Evolutionary conservation across 1,284 basidiomycete genomes (phyloP), one percentile per base, ranked within the genome.

Genomic region (Erythrobasidium hasegawianum): DNA sequence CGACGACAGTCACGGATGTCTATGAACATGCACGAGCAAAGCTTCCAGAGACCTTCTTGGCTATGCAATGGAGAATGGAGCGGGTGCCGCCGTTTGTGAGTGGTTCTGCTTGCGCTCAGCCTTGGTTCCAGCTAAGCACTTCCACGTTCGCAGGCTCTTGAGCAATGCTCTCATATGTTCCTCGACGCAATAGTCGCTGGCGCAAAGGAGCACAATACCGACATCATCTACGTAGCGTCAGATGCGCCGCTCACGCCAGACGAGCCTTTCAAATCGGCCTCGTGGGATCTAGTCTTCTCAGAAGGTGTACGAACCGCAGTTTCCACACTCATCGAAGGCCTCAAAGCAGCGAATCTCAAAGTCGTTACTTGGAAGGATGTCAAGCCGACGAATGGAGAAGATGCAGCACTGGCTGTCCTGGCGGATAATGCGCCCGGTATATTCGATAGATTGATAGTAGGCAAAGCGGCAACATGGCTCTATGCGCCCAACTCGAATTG

Each of bases 11-110:
- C 8, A 24, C 16, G 8, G 43, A n/a, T 16, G 43, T 47, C 7
- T 47, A 18, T 24, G 43, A 47, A 16, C n/a, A 47, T 24, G 43
- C n/a, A 24, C 43, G 43, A 4, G 16, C 43, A n/a, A 47, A 24
- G 43, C 43, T 47, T 5, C 43, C 43, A 8, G 43, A 47, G 43
- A 47, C 16, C 7, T 47, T 47, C 22, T 8, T 47, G 16, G 43
- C 43, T 14, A 47, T 47, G 43, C 43, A 47, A 47, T 47, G 43
- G 43, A n/a, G 43, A 14, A 47, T 47, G 43, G 43, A 47, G 43
- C 4, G 43, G 16, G 43, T 47, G 16, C 43, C 43, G 22, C 43
- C 43, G 43, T 8, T 8, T n/a, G 43, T 47, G 14, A 47, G 43
- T 24, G 16, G n/a, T 47, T n/a, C 22, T 7, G 7, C 14, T 18